Evolutionary conservation across 2,329 filamentous ascomycete genomes (phyloP).

Genomic region (Fusarium anguioides): DNA sequence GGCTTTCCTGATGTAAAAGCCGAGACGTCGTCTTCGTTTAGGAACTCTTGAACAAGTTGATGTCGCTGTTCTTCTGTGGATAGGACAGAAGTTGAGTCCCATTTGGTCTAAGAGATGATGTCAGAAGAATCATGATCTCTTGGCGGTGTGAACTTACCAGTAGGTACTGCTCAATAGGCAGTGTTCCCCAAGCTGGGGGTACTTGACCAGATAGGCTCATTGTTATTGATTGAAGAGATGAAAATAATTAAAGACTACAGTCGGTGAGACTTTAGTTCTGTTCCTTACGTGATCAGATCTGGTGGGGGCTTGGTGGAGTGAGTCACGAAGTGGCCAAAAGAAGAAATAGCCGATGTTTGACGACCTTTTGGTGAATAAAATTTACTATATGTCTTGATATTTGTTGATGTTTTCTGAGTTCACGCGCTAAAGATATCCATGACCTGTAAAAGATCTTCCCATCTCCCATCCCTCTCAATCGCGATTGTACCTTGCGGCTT

Average conservation of each 20-base stretch:
- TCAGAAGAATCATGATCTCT: background rate
- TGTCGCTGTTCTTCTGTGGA: background rate
- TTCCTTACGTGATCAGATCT: too few species aligned
- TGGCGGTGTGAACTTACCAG: background rate
- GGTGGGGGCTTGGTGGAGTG: too few species aligned
- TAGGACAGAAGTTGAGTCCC: background rate
- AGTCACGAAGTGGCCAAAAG: too few species aligned
- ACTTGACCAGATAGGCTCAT: background rate
- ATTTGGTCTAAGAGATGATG: background rate
- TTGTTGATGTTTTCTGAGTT: too few species aligned
- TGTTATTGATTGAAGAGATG: background rate
- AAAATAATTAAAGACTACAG: background rate
- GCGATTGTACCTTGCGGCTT: background rate
- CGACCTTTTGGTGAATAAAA: too few species aligned
- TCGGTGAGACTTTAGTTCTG: background rate
- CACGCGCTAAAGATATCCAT: conserved; percentile 11
- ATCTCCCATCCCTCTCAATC: background rate
- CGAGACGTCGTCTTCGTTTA: background rate
- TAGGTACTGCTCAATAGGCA: background rate
- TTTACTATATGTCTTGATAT: too few species aligned
- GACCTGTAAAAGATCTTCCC: conserved; percentile 13
- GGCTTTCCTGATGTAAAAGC: too few species aligned
- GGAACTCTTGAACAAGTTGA: background rate
- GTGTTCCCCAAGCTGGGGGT: background rate
- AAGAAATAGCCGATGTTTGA: too few species aligned